Percentiles rank a stretch among this genome's conserved stretches.
phyloP scores from a whole-genome alignment of 148 eudicot genomes.

The Fagopyrum esculentum region DNA sequence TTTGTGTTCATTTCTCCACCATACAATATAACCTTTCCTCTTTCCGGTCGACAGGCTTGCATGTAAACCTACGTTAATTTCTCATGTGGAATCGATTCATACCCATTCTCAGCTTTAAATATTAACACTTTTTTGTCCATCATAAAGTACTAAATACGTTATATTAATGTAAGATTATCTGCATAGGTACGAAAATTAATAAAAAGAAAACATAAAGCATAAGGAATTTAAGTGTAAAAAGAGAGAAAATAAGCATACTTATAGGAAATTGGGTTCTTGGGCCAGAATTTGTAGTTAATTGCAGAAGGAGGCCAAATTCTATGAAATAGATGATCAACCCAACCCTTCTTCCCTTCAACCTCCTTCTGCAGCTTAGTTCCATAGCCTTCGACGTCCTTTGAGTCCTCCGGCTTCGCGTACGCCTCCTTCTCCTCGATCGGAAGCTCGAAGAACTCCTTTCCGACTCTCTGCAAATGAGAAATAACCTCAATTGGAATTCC shows the following conservation, averaged over 20 bases:
- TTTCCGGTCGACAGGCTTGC: no score
- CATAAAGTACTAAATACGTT: no score
- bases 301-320: constrained; percentile 66
- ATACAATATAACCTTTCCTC: no score
- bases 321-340: constrained; percentile 91
- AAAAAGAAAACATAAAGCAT: no score
- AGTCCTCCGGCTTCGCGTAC: constrained; percentile 35
- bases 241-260: constrained; percentile 30
- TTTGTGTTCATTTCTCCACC: no score
- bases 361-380: constrained; percentile 54
- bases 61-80: no score
- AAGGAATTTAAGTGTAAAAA: constrained; percentile 18
- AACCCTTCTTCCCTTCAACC: constrained; percentile 43
- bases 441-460: constrained; percentile 42
- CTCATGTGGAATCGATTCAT: no score
- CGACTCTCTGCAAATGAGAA: constrained; percentile 27
- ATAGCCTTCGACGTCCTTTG: constrained; percentile 51
- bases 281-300: constrained; percentile 62
- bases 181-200: no score
- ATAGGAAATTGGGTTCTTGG: constrained; percentile 61
- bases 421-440: constrained; percentile 47
- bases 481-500: constrained; percentile 35
- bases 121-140: no score
- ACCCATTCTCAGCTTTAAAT: no score
- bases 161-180: no score